phyloP scores from a whole-genome alignment of 1,284 basidiomycete species.

The Fistulina hepatica region DNA sequence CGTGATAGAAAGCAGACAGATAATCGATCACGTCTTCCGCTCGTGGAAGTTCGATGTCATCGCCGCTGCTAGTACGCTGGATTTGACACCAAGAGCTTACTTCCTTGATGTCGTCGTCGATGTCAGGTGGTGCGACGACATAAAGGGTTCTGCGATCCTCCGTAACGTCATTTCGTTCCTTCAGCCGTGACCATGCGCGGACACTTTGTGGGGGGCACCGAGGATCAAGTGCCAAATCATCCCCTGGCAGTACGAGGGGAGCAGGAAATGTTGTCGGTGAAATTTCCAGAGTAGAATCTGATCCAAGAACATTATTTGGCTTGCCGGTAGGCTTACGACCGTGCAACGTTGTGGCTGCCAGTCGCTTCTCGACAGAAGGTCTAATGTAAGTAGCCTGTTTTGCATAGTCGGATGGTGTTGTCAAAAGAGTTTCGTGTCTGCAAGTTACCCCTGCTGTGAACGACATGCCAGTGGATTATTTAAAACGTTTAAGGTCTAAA shows the following conservation, averaged over 20 bases:
- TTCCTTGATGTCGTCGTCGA: slow-evolving; percentile 15
- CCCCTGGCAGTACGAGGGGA: slow-evolving; percentile 24
- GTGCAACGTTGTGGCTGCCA: too few species aligned
- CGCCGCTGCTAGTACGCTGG: too few species aligned
- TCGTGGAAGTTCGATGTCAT: slow-evolving; percentile 9
- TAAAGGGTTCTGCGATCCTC: slow-evolving; percentile 20
- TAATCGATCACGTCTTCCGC: slow-evolving; percentile 21
- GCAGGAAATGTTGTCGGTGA: slow-evolving; percentile 25
- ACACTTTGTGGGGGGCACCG: slow-evolving; percentile 25
- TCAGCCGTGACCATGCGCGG: slow-evolving; percentile 19
- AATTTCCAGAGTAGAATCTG: too few species aligned
- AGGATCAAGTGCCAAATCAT: slow-evolving; percentile 24
- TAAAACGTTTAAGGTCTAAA: too few species aligned
- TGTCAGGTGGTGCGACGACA: slow-evolving; percentile 21
- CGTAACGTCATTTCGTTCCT: slow-evolving; percentile 23
- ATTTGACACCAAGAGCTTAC: slow-evolving; percentile 22
- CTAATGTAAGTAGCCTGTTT: too few species aligned
- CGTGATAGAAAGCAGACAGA: slow-evolving; percentile 24
- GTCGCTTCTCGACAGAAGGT: too few species aligned
- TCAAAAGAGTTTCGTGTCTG: too few species aligned
- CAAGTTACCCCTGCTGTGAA: too few species aligned
- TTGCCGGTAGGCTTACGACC: too few species aligned
- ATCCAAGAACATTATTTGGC: too few species aligned
- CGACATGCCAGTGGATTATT: too few species aligned
- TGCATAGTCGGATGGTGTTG: too few species aligned